These are phyloP conservation scores for Stromatinia cepivora DNA, from an alignment of 2,329 filamentous ascomycete species.

Conservation along the genomic window DNA sequence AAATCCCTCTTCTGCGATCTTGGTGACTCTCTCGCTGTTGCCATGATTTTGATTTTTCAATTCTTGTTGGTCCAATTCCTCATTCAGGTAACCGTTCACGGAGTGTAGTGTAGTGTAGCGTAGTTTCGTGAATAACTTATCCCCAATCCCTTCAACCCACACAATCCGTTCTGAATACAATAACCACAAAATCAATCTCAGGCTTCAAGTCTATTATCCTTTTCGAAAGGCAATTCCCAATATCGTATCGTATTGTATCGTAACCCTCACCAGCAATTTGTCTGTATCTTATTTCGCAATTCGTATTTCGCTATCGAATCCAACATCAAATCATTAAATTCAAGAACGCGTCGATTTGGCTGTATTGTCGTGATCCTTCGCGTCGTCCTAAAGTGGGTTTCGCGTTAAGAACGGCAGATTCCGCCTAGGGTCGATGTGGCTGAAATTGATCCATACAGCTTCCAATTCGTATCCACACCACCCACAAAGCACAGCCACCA, in stretches of 20 bases:
- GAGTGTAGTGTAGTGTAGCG: too few species aligned
- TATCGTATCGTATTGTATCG: not conserved
- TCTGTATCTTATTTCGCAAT: too few species aligned
- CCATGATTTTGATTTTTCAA: not conserved
- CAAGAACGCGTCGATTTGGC: not conserved
- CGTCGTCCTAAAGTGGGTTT: slow-evolving; percentile 15
- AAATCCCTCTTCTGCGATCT: slow-evolving; percentile 29
- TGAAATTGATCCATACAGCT: not conserved
- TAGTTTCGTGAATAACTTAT: too few species aligned
- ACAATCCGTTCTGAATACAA: not conserved
- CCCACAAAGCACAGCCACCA: too few species aligned
- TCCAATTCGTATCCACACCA: too few species aligned
- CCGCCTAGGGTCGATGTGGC: not conserved
- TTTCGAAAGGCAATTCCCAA: not conserved
- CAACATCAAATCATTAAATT: not conserved
- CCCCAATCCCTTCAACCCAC: not conserved
- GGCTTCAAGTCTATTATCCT: not conserved
- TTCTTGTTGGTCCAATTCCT: not conserved
- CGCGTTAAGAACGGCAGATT: not conserved
- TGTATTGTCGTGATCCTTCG: not conserved
- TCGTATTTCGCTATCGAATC: not conserved
- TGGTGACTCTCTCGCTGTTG: slow-evolving; percentile 13
- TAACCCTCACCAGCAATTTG: too few species aligned
- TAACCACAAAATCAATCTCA: not conserved
- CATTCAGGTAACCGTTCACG: too few species aligned